These are phyloP conservation scores for Hysterium pulicare DNA, from an alignment of 2,329 filamentous ascomycete species.

Conservation along the genomic window DNA sequence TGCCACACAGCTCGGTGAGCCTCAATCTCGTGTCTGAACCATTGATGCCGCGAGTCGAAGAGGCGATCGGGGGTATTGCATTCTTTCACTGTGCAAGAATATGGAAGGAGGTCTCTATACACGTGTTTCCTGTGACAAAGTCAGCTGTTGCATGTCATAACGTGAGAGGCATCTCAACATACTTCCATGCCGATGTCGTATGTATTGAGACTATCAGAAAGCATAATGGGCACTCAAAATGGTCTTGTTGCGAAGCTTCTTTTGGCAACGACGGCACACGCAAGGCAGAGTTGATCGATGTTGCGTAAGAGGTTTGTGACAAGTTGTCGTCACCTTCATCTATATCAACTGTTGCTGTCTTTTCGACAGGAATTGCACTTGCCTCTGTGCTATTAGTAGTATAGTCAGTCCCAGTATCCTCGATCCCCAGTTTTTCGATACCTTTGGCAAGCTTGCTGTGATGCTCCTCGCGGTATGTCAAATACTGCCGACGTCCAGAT, in stretches of 20 bases:
- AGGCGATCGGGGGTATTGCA: constrained; percentile 14
- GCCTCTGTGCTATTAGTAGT: constrained; percentile 20
- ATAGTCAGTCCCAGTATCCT: constrained; percentile 15
- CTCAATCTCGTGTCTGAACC: constrained; percentile 18
- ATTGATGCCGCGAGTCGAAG: constrained; percentile 16
- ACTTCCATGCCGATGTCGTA: constrained; percentile 18
- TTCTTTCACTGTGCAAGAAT: constrained; percentile 15
- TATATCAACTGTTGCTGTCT: constrained; percentile 5
- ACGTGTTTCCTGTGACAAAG: constrained; percentile 12
- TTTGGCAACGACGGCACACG: constrained; percentile 21
- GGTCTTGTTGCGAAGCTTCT: constrained; percentile 15
- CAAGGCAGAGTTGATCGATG: constrained; percentile 18
- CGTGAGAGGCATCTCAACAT: background rate
- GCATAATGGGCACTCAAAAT: constrained; percentile 33
- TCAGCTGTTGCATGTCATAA: background rate
- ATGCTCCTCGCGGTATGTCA: constrained; percentile 33
- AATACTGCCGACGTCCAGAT: constrained; percentile 28
- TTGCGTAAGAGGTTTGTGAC: constrained; percentile 28
- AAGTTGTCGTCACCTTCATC: constrained; percentile 14
- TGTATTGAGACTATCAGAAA: constrained; percentile 20
- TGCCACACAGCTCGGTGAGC: constrained; percentile 15
- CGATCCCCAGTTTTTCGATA: constrained; percentile 17
- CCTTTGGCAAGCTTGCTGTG: constrained; percentile 25
- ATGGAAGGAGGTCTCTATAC: constrained; percentile 20
- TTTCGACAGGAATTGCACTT: constrained; percentile 9